Conservation (phyloP, 2,329 filamentous ascomycete genomes). For the Acrodontium crateriforme region DNA sequence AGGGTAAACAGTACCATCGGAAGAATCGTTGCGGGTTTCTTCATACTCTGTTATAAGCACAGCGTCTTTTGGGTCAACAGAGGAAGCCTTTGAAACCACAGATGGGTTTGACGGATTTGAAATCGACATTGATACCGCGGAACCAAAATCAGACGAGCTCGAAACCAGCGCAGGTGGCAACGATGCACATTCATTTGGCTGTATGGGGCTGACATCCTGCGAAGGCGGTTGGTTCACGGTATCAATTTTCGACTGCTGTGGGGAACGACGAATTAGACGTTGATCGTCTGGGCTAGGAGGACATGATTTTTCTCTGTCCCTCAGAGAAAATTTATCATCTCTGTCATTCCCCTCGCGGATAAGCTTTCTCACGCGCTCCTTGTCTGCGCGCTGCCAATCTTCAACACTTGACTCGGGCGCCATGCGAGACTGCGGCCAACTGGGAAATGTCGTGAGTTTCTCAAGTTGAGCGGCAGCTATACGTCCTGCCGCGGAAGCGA, state of each 20-base stretch:
- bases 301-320: conserved; percentile 24
- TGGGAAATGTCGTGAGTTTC: no score
- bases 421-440: conserved; percentile 8
- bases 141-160: conserved; percentile 36
- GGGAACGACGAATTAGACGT: conserved; percentile 9
- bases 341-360: conserved; percentile 21
- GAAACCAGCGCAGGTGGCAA: conserved; percentile 23
- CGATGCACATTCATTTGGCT: no score
- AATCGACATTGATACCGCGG: conserved; percentile 34
- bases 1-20: conserved; percentile 23
- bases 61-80: conserved; percentile 21
- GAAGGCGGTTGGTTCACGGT: conserved; percentile 17
- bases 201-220: conserved; percentile 28
- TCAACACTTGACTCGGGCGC: conserved; percentile 17
- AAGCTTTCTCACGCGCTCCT: conserved; percentile 20
- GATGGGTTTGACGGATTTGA: conserved; percentile 40
- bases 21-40: conserved; percentile 23
- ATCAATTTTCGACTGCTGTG: conserved; percentile 11
- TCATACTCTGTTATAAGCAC: conserved; percentile 13
- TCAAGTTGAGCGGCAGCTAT: background rate
- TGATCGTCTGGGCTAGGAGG: conserved; percentile 35
- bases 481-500: conserved; percentile 9
- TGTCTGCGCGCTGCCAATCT: conserved; percentile 20
- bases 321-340: conserved; percentile 17
- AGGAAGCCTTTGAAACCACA: conserved; percentile 34